A percentile compares a stretch with the other conserved stretches of the same genome.
phyloP scores from a whole-genome alignment of 116 monocot genomes.

The Phalaenopsis hybrid region DNA sequence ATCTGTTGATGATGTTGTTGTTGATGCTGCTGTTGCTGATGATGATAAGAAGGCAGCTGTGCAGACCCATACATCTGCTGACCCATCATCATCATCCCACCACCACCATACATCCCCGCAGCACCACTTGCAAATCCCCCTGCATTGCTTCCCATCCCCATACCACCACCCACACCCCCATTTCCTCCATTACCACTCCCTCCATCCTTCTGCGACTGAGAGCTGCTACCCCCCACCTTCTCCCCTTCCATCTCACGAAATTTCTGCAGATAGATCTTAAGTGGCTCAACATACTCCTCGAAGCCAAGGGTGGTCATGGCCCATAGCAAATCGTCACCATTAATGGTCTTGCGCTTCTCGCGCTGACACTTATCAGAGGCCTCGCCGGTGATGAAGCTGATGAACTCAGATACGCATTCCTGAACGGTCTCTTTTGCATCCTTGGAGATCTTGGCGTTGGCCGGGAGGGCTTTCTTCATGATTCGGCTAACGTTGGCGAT shows the following conservation, averaged over 20 bases:
- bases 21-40: conserved; percentile 18
- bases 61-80: conserved; percentile 36
- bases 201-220: conserved; percentile 4
- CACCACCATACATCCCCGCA: conserved; percentile 19
- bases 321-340: too few relatives aligned
- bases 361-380: conserved; percentile 64
- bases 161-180: too few relatives aligned
- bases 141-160: conserved; percentile 10
- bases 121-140: conserved; percentile 15
- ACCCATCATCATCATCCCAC: conserved; percentile 42
- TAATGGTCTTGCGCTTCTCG: conserved; percentile 54
- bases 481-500: conserved; percentile 61
- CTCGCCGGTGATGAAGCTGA: conserved; percentile 55
- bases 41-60: neutral
- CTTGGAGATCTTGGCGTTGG: conserved; percentile 57
- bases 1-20: neutral
- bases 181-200: too few relatives aligned
- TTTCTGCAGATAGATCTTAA: conserved; percentile 33
- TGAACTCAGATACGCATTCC: conserved; percentile 68
- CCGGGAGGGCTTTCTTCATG: too few relatives aligned
- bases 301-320: conserved; percentile 26
- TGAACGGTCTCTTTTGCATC: conserved; percentile 58
- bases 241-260: conserved; percentile 34
- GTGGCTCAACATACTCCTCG: conserved; percentile 38
- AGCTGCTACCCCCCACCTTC: conserved; percentile 6